Conservation (phyloP, 75 land plant species). For the Pseudotsuga menziesii region DNA sequence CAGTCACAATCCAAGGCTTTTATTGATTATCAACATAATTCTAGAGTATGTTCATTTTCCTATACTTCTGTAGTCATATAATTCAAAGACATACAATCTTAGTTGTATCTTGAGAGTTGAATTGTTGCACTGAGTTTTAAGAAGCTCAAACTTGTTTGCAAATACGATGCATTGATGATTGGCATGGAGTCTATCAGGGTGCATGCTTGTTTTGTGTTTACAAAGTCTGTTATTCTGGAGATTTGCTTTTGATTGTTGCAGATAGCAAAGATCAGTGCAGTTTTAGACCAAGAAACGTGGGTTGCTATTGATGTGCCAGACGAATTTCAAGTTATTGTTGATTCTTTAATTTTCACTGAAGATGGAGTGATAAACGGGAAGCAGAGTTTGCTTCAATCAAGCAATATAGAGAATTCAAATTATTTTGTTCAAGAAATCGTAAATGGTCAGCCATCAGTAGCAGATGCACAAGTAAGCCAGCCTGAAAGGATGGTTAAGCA, state of each 20-base stretch:
- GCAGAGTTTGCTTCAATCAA: not conserved
- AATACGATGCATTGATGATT: not conserved
- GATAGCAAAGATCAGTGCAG: conserved; percentile 90
- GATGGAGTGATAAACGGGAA: not conserved
- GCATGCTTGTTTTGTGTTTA: not conserved
- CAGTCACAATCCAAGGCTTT: conserved; percentile 96
- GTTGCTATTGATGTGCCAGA: conserved; percentile 89
- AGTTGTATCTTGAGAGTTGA: not conserved
- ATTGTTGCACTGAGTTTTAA: not conserved
- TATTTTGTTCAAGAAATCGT: not conserved
- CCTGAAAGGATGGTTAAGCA: conserved; percentile 13
- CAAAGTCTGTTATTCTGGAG: not conserved
- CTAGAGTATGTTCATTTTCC: conserved; percentile 45
- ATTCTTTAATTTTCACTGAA: conserved; percentile 35
- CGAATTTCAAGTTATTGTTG: conserved; percentile 89
- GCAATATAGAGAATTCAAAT: conserved; percentile 7
- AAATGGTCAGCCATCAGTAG: conserved; percentile 9
- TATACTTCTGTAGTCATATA: not conserved
- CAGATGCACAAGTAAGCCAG: conserved; percentile 6
- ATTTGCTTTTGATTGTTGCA: conserved; percentile 21
- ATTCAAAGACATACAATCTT: not conserved
- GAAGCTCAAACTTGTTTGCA: conserved; percentile 3
- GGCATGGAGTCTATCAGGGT: not conserved
- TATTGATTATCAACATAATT: conserved; percentile 87
- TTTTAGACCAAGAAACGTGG: conserved; percentile 98